Evolutionary conservation across 2,329 filamentous ascomycete genomes (phyloP), one percentile per base, ranked within the genome.

Genomic region (Fusarium hainanense): DNA sequence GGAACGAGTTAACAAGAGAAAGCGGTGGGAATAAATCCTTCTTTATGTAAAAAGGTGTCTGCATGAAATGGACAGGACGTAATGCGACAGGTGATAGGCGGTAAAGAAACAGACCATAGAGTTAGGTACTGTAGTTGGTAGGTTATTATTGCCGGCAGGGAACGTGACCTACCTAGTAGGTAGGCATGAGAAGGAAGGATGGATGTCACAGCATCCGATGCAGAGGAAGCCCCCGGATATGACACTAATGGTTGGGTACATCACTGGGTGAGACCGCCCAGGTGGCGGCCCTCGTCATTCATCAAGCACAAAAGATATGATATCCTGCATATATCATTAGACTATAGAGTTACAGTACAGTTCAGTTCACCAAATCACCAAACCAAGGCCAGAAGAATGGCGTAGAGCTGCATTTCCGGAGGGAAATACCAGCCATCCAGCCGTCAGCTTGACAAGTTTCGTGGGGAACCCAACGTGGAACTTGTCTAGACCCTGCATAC

Each of bases 401-500:
- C 72, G 72, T 74, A 57, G 70, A 64, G 68, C 55, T 69, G 68
- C 70, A 74, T 65, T 44, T 27, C 32, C 18, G 48, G 32, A 43
- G 34, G 41, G 51, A 34, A 55, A 46, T 21, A 23, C 56, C 66
- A 70, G 51, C 66, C 66, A 62, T 58, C 55, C 69, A 64, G 28
- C 52, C 54, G 44, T 34, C 42, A 43, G 44, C 54, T 55, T 58
- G 44, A 58, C 47, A 30, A 61, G 46, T 60, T 61, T 68, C 63
- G 54, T 68, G 68, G 63, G 67, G 66, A 54, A 44, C 40, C 40
- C 30, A 21, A 32, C 40, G 40, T 41, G 25, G 61, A 58, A 51
- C 46, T 49, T 48, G 70, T 71, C 50, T 61, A 73, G 73, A 71
- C 73, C 69, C 73, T 62, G 63, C 32, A 58, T 66, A 63, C 42